phyloP scores from a whole-genome alignment of 1,284 basidiomycete species.

The Fomitiporia mediterranea region DNA sequence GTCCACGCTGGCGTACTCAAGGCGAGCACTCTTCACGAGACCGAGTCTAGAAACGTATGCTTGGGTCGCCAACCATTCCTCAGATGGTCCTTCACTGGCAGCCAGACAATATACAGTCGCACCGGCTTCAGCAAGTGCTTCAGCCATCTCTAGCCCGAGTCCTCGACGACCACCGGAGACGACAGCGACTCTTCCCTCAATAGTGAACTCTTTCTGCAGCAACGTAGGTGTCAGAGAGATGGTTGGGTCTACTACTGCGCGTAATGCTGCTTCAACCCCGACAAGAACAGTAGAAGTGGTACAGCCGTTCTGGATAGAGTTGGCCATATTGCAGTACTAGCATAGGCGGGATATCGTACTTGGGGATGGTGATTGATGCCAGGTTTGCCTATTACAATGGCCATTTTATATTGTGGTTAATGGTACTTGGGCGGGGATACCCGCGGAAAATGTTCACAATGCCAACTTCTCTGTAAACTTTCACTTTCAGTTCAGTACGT shows the following conservation, averaged over 20 bases:
- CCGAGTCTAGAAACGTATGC: conserved; percentile 47
- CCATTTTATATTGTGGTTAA: too few relatives aligned
- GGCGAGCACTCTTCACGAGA: conserved; percentile 35
- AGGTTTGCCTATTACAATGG: too few relatives aligned
- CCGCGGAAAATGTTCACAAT: too few relatives aligned
- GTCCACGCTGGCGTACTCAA: conserved; percentile 66
- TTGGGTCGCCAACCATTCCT: conserved; percentile 58
- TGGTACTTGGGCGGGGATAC: too few relatives aligned
- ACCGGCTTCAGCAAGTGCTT: conserved; percentile 73
- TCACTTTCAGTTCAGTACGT: too few relatives aligned
- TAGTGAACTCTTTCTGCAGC: conserved; percentile 68
- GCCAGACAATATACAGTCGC: conserved; percentile 78
- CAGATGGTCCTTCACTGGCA: conserved; percentile 56
- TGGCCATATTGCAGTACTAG: too few relatives aligned
- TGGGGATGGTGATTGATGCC: too few relatives aligned
- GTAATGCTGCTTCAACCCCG: conserved; percentile 57
- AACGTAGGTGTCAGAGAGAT: conserved; percentile 43
- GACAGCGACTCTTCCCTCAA: conserved; percentile 67
- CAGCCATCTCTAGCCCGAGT: conserved; percentile 78
- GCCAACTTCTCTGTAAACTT: neutral
- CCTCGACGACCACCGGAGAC: conserved; percentile 80
- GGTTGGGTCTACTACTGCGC: conserved; percentile 33
- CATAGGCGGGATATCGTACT: neutral
- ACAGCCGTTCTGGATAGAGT: neutral
- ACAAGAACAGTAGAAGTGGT: conserved; percentile 34